Evolutionary conservation across 306 rosid genomes (phyloP).

Genomic region (Trifolium dubium): DNA sequence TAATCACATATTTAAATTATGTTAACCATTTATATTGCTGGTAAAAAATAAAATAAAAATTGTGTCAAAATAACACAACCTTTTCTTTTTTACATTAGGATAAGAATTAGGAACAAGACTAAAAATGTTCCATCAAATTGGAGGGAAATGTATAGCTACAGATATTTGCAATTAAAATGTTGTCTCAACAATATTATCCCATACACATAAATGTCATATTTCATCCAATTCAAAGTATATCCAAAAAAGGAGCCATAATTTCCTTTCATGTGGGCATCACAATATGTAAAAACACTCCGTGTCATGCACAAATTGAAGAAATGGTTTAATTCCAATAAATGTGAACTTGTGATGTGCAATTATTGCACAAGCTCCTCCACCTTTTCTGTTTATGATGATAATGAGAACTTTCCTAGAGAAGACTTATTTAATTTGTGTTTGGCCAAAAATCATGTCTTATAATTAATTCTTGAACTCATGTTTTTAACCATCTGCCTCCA

Average conservation of each 20-base stretch:
- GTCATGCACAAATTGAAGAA: slow-evolving; percentile 44
- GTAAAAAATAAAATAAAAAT: too few species aligned
- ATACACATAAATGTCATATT: slow-evolving; percentile 30
- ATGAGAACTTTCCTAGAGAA: slow-evolving; percentile 7
- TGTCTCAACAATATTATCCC: slow-evolving; percentile 39
- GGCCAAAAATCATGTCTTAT: neutral
- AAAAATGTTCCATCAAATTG: neutral
- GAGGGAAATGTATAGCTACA: slow-evolving; percentile 29
- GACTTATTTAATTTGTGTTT: neutral
- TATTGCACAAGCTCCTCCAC: slow-evolving; percentile 53
- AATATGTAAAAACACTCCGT: slow-evolving; percentile 44
- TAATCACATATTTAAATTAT: too few species aligned
- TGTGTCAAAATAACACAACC: too few species aligned
- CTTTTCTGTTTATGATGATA: slow-evolving; percentile 44
- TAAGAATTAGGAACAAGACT: neutral
- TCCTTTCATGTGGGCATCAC: slow-evolving; percentile 48
- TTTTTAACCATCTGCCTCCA: neutral
- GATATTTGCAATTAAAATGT: slow-evolving; percentile 33
- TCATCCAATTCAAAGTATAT: slow-evolving; percentile 39
- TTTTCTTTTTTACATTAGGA: too few species aligned
- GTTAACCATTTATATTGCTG: too few species aligned
- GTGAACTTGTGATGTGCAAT: slow-evolving; percentile 56
- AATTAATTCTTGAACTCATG: slow-evolving; percentile 15
- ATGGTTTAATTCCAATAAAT: slow-evolving; percentile 40
- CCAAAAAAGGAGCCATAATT: slow-evolving; percentile 44